Base-by-base conservation (phyloP, 2,329 filamentous ascomycete species). In the Neocatenulostroma microsporum region DNA sequence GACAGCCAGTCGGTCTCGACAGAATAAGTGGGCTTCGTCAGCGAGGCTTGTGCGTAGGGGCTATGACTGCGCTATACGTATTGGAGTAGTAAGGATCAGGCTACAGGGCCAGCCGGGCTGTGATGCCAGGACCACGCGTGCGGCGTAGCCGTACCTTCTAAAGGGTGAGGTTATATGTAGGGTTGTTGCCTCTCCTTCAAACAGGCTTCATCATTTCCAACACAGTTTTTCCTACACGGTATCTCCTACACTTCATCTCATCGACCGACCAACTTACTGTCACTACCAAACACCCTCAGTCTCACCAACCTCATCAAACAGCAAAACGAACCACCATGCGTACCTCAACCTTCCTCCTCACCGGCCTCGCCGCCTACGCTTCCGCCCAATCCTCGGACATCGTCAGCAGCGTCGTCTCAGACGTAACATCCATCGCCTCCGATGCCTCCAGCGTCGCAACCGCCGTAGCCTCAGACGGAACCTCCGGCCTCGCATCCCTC, bases 311-410 rank as follows among this genome's bases (percentile, higher is more conserved):
- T n/a, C n/a, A n/a, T n/a, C n/a, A n/a, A n/a, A n/a, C n/a, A n/a
- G n/a, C n/a, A n/a, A n/a, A n/a, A n/a, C n/a, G n/a, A n/a, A n/a
- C 36, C 47, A 36, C 13, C 15, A 53, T 53, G 50, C 49, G 47
- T 39, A 35, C 44, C 28, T 33, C 40, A 28, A 31, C 39, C 36
- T 33, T 53, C 40, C 29, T 51, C 39, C 30, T 50, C 37, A 28
- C 41, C 36, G 41, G 41, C 42, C 44, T 53, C 28, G 39, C 42
- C 37, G 45, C 45, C 44, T 31, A 47, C 32, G 46, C 37, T 28
- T 34, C 40, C 30, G 48, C 49, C 21, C 44, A 50, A 25, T 32
- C 39, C 14, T 13, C 21, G 5, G 13, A 7, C 5, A 18, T 17
- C 30, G 5, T 5, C 8, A 25, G 5, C 30, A 21, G 28, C n/a